Conservation (phyloP, 192 early-diverging fungal genomes). For the Coemansia sp. region DNA sequence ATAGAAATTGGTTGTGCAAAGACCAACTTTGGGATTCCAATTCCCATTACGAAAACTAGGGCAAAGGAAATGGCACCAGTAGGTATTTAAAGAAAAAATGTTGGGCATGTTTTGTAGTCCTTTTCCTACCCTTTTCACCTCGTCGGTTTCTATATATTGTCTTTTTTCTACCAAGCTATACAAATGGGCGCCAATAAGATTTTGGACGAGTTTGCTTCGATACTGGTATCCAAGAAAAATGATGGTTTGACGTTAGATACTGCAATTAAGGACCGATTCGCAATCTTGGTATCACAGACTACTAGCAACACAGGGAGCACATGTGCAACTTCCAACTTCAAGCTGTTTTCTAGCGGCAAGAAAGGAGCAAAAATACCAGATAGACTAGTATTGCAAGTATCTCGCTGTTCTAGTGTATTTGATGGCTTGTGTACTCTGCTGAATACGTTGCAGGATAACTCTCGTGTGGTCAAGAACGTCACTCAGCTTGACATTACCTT, state of each 20-base stretch:
- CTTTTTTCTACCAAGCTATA: background rate
- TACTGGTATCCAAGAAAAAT: background rate
- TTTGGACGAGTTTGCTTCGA: background rate
- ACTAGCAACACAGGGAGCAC: background rate
- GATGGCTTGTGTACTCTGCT: background rate
- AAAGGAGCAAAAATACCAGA: background rate
- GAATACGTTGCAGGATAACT: background rate
- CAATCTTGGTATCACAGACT: background rate
- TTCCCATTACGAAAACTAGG: too few species aligned
- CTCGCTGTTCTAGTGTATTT: background rate
- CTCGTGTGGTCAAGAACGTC: background rate
- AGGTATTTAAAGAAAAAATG: too few species aligned
- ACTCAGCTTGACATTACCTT: background rate
- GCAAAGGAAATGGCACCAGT: too few species aligned
- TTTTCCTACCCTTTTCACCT: background rate
- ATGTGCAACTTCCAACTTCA: background rate
- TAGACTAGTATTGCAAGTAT: background rate
- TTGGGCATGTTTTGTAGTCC: too few species aligned
- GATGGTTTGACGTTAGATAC: background rate
- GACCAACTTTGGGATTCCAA: too few species aligned
- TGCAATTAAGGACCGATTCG: background rate
- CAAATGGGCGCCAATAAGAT: background rate
- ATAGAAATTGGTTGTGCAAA: too few species aligned
- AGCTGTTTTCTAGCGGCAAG: background rate
- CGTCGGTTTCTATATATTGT: background rate